Conservation (phyloP, 2,329 filamentous ascomycete genomes). For the Penicillium digitatum region DNA sequence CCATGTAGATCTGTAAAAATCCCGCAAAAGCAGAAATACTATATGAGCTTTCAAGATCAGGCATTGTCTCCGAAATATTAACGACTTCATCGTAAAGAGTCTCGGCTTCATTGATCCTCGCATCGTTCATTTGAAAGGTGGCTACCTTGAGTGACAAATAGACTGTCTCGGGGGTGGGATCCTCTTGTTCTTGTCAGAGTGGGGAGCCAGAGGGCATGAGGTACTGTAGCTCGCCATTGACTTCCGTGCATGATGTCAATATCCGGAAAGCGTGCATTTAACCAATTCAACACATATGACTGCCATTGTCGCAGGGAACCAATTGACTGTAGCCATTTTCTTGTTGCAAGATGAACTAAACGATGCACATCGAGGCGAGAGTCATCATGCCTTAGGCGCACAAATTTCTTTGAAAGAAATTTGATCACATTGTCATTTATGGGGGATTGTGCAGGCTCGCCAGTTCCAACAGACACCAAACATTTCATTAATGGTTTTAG, state of each 20-base stretch:
- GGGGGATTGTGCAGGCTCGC: not conserved
- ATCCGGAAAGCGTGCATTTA: constrained; percentile 11
- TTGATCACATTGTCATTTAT: constrained; percentile 13
- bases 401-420: constrained; percentile 18
- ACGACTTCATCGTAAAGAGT: not conserved
- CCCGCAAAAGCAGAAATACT: not conserved
- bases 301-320: not conserved
- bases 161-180: not conserved
- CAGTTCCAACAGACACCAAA: constrained; percentile 28
- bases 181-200: not conserved
- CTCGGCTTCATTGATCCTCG: constrained; percentile 18
- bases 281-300: not conserved
- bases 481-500: constrained; percentile 17
- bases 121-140: constrained; percentile 11
- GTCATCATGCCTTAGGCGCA: constrained; percentile 2
- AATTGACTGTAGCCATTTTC: constrained; percentile 24
- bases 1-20: not conserved
- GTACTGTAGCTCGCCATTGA: constrained; percentile 19
- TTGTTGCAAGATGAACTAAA: constrained; percentile 29
- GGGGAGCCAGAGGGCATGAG: constrained; percentile 15
- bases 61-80: not conserved
- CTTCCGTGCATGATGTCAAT: constrained; percentile 7
- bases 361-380: constrained; percentile 26
- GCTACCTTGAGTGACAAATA: not conserved
- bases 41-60: not conserved